Evolutionary conservation across 1,284 basidiomycete species (phyloP).

Genomic region (Austroboletus niveus): DNA sequence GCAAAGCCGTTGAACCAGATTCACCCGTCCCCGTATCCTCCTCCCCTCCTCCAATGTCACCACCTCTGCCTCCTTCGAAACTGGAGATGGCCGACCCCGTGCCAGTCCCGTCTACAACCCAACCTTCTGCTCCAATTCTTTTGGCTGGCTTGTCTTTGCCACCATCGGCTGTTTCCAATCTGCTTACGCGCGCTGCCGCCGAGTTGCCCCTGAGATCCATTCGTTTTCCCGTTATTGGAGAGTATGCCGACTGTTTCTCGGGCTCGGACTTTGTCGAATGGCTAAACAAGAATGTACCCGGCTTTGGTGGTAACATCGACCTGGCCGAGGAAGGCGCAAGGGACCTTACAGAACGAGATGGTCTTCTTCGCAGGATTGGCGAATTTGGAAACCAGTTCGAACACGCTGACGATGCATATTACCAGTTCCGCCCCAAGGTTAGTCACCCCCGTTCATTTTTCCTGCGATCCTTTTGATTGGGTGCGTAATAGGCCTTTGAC

Average conservation of each 20-base stretch:
- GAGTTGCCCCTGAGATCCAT: conserved; percentile 64
- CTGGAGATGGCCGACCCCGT: conserved; percentile 17
- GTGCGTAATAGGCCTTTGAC: conserved; percentile 58
- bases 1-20: conserved; percentile 52
- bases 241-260: conserved; percentile 82
- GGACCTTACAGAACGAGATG: conserved; percentile 74
- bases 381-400: conserved; percentile 80
- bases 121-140: conserved; percentile 53
- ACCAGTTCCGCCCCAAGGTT: conserved; percentile 78
- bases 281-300: conserved; percentile 68
- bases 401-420: conserved; percentile 70
- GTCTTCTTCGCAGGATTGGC: conserved; percentile 73
- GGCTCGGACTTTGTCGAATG: conserved; percentile 80
- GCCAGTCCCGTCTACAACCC: conserved; percentile 32
- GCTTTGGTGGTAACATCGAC: conserved; percentile 70
- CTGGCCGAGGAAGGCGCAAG: conserved; percentile 76
- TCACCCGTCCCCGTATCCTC: conserved; percentile 38
- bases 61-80: conserved; percentile 48
- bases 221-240: conserved; percentile 81
- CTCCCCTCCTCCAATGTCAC: conserved; percentile 66
- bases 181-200: conserved; percentile 63
- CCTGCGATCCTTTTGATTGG: conserved; percentile 4
- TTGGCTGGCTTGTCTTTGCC: conserved; percentile 73
- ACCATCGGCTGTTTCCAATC: conserved; percentile 59
- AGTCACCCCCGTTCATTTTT: conserved; percentile 8